Percentiles rank a stretch among this genome's conserved stretches.
These are phyloP conservation scores for Gastrodia elata DNA, from an alignment of 106 monocot genomes.

Conservation along the genomic window DNA sequence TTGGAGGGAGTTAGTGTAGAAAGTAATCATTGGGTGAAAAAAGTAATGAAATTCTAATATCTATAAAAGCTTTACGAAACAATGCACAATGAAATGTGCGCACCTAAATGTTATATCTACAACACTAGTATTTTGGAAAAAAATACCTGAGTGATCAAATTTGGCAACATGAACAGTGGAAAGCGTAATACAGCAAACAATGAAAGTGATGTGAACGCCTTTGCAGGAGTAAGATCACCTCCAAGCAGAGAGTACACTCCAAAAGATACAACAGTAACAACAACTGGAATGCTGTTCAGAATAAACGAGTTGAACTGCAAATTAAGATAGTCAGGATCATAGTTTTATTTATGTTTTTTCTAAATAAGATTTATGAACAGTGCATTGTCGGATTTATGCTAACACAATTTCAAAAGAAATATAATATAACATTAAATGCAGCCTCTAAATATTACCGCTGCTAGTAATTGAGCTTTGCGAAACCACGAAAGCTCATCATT, in stretches of 20 bases:
- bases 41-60: too few relatives aligned
- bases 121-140: too few relatives aligned
- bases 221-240: conserved; percentile 90
- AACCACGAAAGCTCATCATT: conserved; percentile 97
- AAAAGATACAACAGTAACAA: conserved; percentile 90
- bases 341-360: background rate
- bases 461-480: conserved; percentile 63
- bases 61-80: too few relatives aligned
- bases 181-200: conserved; percentile 89
- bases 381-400: background rate
- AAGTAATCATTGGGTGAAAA: too few relatives aligned
- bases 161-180: conserved; percentile 91
- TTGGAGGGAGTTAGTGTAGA: too few relatives aligned
- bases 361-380: background rate
- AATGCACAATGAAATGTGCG: too few relatives aligned
- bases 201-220: conserved; percentile 95
- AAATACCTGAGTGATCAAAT: conserved; percentile 90
- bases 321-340: conserved; percentile 3
- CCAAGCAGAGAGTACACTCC: conserved; percentile 85
- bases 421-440: background rate
- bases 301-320: conserved; percentile 84
- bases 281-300: conserved; percentile 82
- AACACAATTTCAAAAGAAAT: background rate
- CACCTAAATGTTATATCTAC: too few relatives aligned
- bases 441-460: conserved; percentile 43